Base-by-base conservation (phyloP, 257 asterid species). In the Jacaranda copaia region DNA sequence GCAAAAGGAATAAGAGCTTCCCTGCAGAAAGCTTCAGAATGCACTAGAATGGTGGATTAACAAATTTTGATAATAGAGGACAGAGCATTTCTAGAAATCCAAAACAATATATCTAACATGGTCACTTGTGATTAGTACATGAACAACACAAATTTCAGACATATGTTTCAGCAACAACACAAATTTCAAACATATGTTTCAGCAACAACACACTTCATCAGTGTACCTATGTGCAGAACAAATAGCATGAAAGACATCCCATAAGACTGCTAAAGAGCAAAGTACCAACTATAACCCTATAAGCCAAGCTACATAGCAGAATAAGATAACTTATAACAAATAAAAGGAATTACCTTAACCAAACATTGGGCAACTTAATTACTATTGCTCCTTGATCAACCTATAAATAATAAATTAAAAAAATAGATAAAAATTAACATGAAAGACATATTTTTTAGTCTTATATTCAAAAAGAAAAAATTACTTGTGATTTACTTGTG, bases 151-250 rank as follows among this genome's bases (percentile, higher is more conserved):
- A n/a, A n/a, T n/a, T n/a, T n/a, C n/a, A n/a, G n/a, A n/a, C n/a
- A n/a, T n/a, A n/a, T n/a, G n/a, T n/a, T n/a, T n/a, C n/a, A n/a
- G n/a, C n/a, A n/a, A n/a, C n/a, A n/a, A n/a, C n/a, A n/a, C n/a
- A n/a, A 5, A 75, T 62, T 77, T 68, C 39, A 69, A 74, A 19
- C 79, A 62, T 69, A 74, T 77, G 81, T 76, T 79, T 71, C 85
- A 77, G 72, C 85, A 79, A 82, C 83, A 79, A 40, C 45, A 40
- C 7, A 8, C 45, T 40, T 40, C 45, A 40, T 40, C 45, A 53
- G 77, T 62, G 79, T 86, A 81, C 51, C 56, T 74, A 62, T 61
- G 56, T 52, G 80, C 85, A 57, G 81, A 82, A 72, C 67, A 18
- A 72, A n/a, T n/a, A n/a, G n/a, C n/a, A n/a, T n/a, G n/a, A n/a